Conservation (phyloP, 345 rosid species). For the Sisymbrium irio region DNA sequence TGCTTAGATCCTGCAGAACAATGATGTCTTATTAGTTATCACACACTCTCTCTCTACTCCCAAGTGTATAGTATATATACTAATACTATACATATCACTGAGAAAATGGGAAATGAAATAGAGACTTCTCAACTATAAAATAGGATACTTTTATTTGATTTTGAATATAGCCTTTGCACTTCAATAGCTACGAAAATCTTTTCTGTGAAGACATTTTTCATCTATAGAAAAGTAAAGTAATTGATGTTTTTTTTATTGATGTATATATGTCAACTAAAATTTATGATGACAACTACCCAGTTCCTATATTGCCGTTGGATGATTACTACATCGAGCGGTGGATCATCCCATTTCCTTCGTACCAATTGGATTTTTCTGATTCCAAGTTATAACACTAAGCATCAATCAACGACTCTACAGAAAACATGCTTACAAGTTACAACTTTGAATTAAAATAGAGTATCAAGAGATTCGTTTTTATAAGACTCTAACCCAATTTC, state of each 20-base stretch:
- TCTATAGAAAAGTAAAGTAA: background rate
- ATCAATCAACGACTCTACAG: background rate
- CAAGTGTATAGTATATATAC: background rate
- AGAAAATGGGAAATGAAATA: background rate
- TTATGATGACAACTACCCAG: constrained; percentile 11
- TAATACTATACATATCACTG: background rate
- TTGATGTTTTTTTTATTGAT: background rate
- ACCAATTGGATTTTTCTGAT: constrained; percentile 10
- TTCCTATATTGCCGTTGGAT: constrained; percentile 7
- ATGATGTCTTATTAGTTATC: constrained; percentile 11
- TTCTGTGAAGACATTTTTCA: no score
- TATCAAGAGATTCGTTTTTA: background rate
- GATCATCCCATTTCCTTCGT: background rate
- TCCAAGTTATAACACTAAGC: background rate
- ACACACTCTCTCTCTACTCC: background rate
- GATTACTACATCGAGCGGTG: constrained; percentile 7
- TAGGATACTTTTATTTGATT: background rate
- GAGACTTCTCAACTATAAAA: background rate
- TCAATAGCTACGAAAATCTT: background rate
- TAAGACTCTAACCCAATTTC: no score
- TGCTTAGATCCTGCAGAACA: constrained; percentile 32
- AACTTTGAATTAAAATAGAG: background rate
- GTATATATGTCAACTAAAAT: background rate
- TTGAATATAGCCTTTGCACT: no score
- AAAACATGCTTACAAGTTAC: background rate